Evolutionary conservation across 2,329 filamentous ascomycete genomes (phyloP).

Genomic region (Berkeleyomyces rouxiae): DNA sequence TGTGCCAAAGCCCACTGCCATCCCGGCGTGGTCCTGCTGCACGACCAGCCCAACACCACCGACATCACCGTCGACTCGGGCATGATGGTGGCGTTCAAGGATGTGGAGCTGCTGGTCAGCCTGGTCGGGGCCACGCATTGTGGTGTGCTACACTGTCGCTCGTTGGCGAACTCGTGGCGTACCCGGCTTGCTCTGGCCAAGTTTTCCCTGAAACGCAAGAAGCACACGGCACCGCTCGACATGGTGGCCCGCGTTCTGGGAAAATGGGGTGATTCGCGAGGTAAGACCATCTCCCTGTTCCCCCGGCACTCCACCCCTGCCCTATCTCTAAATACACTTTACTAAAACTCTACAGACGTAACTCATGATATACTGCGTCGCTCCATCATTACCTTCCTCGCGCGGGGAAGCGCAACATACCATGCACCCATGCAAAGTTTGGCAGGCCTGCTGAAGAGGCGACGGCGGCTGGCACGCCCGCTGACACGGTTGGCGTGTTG

Average conservation of each 20-base stretch:
- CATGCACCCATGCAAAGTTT: slow-evolving; percentile 5
- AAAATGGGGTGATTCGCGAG: neutral
- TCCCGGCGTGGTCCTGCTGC: slow-evolving; percentile 8
- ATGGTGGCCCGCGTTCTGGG: slow-evolving; percentile 6
- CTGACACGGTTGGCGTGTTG: slow-evolving; percentile 1
- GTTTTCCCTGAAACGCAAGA: neutral
- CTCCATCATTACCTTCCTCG: slow-evolving; percentile 7
- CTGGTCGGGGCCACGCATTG: neutral
- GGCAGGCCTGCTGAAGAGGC: slow-evolving; percentile 6
- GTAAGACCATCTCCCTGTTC: neutral
- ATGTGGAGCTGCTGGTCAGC: slow-evolving; percentile 16
- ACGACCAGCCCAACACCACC: slow-evolving; percentile 18
- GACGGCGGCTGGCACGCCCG: neutral
- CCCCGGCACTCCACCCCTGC: too few relatives aligned
- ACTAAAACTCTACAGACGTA: neutral
- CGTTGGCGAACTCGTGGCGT: slow-evolving; percentile 5
- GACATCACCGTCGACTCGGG: slow-evolving; percentile 3
- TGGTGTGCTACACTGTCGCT: neutral
- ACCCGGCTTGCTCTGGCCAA: slow-evolving; percentile 7
- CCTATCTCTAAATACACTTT: neutral
- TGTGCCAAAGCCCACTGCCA: slow-evolving; percentile 26
- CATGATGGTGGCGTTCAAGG: slow-evolving; percentile 17
- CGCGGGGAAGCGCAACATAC: neutral
- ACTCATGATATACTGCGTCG: slow-evolving; percentile 1
- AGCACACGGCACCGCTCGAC: slow-evolving; percentile 4